Evolutionary conservation across 1,284 basidiomycete genomes (phyloP).

Genomic region (Farysia itapuensis): DNA sequence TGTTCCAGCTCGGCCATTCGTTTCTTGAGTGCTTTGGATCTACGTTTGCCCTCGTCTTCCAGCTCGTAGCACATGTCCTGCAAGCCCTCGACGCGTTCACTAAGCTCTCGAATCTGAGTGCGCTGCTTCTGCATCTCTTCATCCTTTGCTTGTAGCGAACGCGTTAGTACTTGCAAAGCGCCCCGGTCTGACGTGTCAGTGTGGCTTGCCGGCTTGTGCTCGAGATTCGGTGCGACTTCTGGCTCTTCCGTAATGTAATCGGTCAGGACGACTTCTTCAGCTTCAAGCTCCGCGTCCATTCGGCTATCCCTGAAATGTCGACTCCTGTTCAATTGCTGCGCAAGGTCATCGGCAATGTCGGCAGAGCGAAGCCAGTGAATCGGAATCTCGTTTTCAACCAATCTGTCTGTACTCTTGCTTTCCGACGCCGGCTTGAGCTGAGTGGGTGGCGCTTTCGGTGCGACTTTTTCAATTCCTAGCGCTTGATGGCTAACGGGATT

Average conservation of each 20-base stretch:
- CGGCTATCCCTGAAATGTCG: too few relatives aligned
- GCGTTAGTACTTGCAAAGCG: background rate
- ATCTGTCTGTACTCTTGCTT: background rate
- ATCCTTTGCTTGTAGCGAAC: constrained; percentile 8
- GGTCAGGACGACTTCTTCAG: background rate
- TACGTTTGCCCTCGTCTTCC: constrained; percentile 21
- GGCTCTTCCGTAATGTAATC: constrained; percentile 1
- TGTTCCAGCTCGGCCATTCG: constrained; percentile 31
- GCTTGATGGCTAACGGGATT: too few relatives aligned
- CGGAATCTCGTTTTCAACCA: background rate
- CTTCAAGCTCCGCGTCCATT: background rate
- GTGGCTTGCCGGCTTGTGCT: constrained; percentile 4
- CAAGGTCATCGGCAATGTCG: background rate
- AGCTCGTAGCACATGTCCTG: constrained; percentile 24
- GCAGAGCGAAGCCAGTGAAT: background rate
- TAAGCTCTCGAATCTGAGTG: constrained; percentile 7
- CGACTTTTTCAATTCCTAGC: too few relatives aligned
- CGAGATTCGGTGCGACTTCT: constrained; percentile 1
- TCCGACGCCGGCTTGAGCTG: background rate
- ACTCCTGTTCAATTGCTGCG: background rate
- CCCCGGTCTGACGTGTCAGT: background rate
- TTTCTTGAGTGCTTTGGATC: constrained; percentile 20
- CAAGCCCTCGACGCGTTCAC: constrained; percentile 17
- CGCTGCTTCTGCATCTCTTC: constrained; percentile 8
- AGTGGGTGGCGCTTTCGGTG: background rate